Base-by-base conservation (phyloP, 1,139 yeast species). In the Geotrichum aggregatum region DNA sequence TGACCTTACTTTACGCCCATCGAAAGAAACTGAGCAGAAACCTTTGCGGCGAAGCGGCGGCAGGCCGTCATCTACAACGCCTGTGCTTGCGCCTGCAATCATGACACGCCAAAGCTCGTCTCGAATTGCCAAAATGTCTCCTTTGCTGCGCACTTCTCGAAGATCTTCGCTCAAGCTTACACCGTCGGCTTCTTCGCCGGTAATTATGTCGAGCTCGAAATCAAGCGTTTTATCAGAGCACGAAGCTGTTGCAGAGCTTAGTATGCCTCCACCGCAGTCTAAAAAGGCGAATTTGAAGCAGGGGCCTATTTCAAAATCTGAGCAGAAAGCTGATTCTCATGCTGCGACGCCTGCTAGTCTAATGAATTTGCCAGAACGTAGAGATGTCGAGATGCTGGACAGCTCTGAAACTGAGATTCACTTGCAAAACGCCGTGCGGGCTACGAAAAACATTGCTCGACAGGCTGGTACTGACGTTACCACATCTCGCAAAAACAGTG, bases 321-420 rank as follows among this genome's bases (percentile, higher is more conserved):
- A 52, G 2, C 22, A 52, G 19, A 19, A 49, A 38, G 50, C 45
- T n/a, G 40, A 49, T 4, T 44, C 53, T 21, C 52, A 57, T 24
- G 72, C 72, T 7, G 72, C 67, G 1, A 71, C 74, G 0, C 74
- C 74, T 1, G 74, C 77, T 5, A 71, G 74, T 21, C 60, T 74
- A 42, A 74, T 74, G 77, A 73, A 73, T 54, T 63, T 73, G 16
- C 28, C 59, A 52, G 24, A 56, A 58, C 45, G 56, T 50, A 50
- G 52, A 39, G 50, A 52, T 24, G 51, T 45, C 36, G 55, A 57
- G 45, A 48, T 54, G 45, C 26, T 47, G 26, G 56, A 50, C 42
- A 16, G 52, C 19, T 49, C 54, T 14, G 48, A 53, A 16, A 56
- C 61, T n/a, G 65, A 63, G 30, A 64, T 60, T 28, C 56, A 61